Evolutionary conservation across 805 yeast species (phyloP).

Genomic region (Kuraishia borneana): DNA sequence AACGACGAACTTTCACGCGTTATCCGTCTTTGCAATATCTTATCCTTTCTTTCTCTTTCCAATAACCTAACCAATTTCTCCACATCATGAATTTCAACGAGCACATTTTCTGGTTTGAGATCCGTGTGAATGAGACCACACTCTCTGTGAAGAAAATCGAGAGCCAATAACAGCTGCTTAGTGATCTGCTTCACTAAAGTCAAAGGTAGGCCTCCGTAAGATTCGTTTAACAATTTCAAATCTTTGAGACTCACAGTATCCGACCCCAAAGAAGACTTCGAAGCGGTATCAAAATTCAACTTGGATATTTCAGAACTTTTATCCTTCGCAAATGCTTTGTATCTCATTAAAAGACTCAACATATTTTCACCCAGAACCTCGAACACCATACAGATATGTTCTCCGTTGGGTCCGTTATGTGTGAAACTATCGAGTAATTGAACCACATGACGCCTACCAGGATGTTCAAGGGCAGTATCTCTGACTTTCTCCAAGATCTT

Average conservation of each 20-base stretch:
- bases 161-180: slow-evolving; percentile 40
- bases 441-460: slow-evolving; percentile 42
- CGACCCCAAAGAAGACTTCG: slow-evolving; percentile 7
- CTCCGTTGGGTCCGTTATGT: slow-evolving; percentile 51
- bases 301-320: slow-evolving; percentile 15
- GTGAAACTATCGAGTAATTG: slow-evolving; percentile 43
- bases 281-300: not conserved
- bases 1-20: not conserved
- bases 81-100: slow-evolving; percentile 42
- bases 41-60: slow-evolving; percentile 23
- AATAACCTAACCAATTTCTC: slow-evolving; percentile 34
- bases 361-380: slow-evolving; percentile 56
- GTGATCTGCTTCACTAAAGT: slow-evolving; percentile 43
- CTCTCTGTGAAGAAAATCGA: slow-evolving; percentile 46
- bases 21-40: slow-evolving; percentile 5
- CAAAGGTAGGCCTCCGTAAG: slow-evolving; percentile 44
- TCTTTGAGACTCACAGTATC: slow-evolving; percentile 17
- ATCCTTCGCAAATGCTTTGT: slow-evolving; percentile 25
- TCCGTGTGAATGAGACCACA: slow-evolving; percentile 69
- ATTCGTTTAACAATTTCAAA: slow-evolving; percentile 23
- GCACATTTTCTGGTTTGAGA: slow-evolving; percentile 63
- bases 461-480: slow-evolving; percentile 23
- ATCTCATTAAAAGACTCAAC: slow-evolving; percentile 36
- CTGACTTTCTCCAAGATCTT: slow-evolving; percentile 28
- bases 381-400: slow-evolving; percentile 55